Conservation (phyloP, 139 green algal genomes). For the Closterium sp. region DNA sequence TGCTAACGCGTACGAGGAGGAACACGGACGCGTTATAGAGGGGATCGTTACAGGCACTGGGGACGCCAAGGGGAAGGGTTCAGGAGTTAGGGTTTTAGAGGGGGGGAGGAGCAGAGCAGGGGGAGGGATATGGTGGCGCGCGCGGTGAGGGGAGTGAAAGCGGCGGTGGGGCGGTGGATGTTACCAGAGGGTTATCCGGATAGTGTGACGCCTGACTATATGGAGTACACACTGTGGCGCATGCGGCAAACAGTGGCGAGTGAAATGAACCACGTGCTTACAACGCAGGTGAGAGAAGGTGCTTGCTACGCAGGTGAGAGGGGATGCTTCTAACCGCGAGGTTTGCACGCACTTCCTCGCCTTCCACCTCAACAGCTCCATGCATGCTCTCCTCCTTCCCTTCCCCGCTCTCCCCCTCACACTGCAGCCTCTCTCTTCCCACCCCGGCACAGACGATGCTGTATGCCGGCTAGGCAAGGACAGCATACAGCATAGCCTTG, state of each 20-base stretch:
- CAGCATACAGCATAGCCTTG: neutral
- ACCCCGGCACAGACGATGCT: constrained; percentile 44
- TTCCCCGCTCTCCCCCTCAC: neutral
- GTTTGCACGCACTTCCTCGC: no score
- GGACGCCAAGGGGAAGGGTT: no score
- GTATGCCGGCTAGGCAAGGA: no score
- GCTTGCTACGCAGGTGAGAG: constrained; percentile 8
- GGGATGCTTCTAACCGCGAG: no score
- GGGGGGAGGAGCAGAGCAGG: no score
- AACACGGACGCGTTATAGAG: no score
- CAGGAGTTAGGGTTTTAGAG: no score
- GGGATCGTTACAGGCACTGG: no score
- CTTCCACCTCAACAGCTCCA: no score
- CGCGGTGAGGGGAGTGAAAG: constrained; percentile 8
- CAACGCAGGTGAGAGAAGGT: neutral
- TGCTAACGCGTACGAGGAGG: no score
- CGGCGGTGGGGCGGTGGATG: constrained; percentile 9
- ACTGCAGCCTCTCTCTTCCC: no score
- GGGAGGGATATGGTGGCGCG: no score
- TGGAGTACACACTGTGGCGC: constrained; percentile 38
- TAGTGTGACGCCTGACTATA: constrained; percentile 50
- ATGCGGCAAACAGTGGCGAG: constrained; percentile 34
- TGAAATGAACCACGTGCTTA: constrained; percentile 30
- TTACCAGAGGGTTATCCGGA: constrained; percentile 42
- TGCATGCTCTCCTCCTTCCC: neutral